Evolutionary conservation across 2,329 filamentous ascomycete species (phyloP).

Genomic region (Fusarium sp.): DNA sequence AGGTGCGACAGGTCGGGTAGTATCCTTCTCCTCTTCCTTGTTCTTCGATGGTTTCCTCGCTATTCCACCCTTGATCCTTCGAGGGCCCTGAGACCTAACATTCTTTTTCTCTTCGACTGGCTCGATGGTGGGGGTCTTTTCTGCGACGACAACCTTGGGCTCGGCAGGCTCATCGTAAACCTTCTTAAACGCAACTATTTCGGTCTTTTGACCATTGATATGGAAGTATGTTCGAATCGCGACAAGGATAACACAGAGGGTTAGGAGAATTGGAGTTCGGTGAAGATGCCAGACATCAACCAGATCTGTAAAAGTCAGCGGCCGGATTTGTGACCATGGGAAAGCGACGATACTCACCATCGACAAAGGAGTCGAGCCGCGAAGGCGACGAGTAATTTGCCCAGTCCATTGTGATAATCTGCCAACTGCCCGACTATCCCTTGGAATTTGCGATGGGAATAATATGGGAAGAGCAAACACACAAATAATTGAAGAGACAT

Average conservation of each 20-base stretch:
- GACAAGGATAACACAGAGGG: slow-evolving; percentile 50
- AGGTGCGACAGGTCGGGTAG: slow-evolving; percentile 68
- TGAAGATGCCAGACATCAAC: slow-evolving; percentile 58
- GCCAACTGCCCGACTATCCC: slow-evolving; percentile 11
- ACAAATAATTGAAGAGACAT: slow-evolving; percentile 20
- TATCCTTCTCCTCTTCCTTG: slow-evolving; percentile 40
- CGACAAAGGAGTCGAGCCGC: slow-evolving; percentile 38
- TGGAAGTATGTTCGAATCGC: slow-evolving; percentile 56
- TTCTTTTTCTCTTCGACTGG: slow-evolving; percentile 41
- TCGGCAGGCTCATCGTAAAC: slow-evolving; percentile 43
- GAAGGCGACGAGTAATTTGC: slow-evolving; percentile 38
- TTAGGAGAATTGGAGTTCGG: slow-evolving; percentile 56
- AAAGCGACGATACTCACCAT: slow-evolving; percentile 28
- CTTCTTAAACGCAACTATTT: slow-evolving; percentile 51
- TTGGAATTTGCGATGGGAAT: background rate
- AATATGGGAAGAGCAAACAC: slow-evolving; percentile 13
- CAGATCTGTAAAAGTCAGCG: slow-evolving; percentile 43
- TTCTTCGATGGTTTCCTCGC: slow-evolving; percentile 44
- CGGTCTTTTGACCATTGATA: slow-evolving; percentile 46
- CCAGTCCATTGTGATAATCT: slow-evolving; percentile 38
- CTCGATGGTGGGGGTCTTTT: slow-evolving; percentile 32
- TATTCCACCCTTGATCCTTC: slow-evolving; percentile 58
- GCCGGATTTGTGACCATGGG: slow-evolving; percentile 6
- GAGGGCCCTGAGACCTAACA: slow-evolving; percentile 54
- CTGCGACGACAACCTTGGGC: slow-evolving; percentile 10